Evolutionary conservation across 2,329 filamentous ascomycete genomes (phyloP), one percentile per base, ranked within the genome.

Genomic region (Drechslerella stenobrocha): DNA sequence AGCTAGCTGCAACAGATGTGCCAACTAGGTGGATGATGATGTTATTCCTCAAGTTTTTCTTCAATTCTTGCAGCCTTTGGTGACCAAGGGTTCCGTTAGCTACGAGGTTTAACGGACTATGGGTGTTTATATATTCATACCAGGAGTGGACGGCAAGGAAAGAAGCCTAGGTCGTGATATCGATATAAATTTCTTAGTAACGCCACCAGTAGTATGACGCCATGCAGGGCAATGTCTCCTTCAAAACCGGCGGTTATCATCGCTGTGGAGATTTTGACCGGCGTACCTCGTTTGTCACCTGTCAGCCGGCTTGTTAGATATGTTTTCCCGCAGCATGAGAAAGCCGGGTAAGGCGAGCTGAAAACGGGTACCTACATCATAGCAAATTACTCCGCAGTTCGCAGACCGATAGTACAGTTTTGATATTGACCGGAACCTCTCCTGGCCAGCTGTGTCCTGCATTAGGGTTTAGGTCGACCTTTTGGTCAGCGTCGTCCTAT

Each of bases 361-460:
- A n/a, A 26, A 15, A 5, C 15, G 18, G 7, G 20, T 30, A 52
- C 63, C 24, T 37, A 74, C 73, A 61, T 74, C 73, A 46, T 74
- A 74, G 42, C 72, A 73, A 34, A 74, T 72, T 26, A 74, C 73
- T 23, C 61, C 61, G 20, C 61, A 67, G 24, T 69, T 57, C 35
- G 64, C 64, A 20, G 64, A 91, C 74, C 92, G 87, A 78, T 98
- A 98, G 80, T 97, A 97, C 55, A 98, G 84, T 59, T 91, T 87
- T 7, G 90, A 95, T 74, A 98, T 97, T 70, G 88, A 91, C 73
- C 92, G 85, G 77, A 97, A 98, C 59, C 92, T 85, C 79, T 98
- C 92, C 75, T 98, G 92, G 69, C 92, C 92, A 60, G 92, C 85
- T 80, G 75, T 74, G 52, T 74, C 73, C 73, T 72, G 57, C 34